Evolutionary conservation across 495 filamentous ascomycete species (phyloP), one percentile per base, ranked within the genome.

Genomic region (Cladorrhinum samala): DNA sequence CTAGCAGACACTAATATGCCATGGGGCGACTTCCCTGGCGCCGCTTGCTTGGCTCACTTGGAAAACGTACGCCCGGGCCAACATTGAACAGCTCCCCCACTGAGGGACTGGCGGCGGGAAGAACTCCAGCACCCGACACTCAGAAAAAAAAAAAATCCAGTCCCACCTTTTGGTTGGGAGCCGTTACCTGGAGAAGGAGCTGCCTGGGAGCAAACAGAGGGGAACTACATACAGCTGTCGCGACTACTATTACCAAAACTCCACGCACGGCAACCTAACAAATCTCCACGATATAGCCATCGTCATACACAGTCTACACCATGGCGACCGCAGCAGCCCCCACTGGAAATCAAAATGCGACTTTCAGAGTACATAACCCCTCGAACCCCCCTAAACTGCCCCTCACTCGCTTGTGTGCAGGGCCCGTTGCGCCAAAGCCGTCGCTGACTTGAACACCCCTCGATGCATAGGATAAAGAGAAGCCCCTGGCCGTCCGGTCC

Each of bases 401-500:
- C 27, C 27, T 33, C 27, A 11, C 11, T 11, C 11, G 11, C 27
- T 5, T 5, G 27, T 24, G 19, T 24, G 42, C 20, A 57, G 42
- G 55, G 41, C 16, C 33, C 38, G 17, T 17, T 47, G 39, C 46
- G 41, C 23, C 39, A 13, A 46, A 44, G 24, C 52, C 56, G 16
- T 42, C 53, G 52, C 78, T 86, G 67, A 86, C 30, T 7, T 37
- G 30, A 14, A 6, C 30, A 37, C 66, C 42, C 48, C 53, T 42
- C 53, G 23, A 19, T 41, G 27, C n/a, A 65, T 66, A 94, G 88
- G 89, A 95, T 73, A 97, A 96, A 81, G 92, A 95, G 78, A 98
- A 98, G 87, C 93, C 93, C 54, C 82, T 88, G 78, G 94, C 93
- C 49, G 93, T 98, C 58, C 88, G 93, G 53, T 87, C 85, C 49